Base-by-base conservation (phyloP, 495 filamentous ascomycete genomes). In the Penicillium parvum region DNA sequence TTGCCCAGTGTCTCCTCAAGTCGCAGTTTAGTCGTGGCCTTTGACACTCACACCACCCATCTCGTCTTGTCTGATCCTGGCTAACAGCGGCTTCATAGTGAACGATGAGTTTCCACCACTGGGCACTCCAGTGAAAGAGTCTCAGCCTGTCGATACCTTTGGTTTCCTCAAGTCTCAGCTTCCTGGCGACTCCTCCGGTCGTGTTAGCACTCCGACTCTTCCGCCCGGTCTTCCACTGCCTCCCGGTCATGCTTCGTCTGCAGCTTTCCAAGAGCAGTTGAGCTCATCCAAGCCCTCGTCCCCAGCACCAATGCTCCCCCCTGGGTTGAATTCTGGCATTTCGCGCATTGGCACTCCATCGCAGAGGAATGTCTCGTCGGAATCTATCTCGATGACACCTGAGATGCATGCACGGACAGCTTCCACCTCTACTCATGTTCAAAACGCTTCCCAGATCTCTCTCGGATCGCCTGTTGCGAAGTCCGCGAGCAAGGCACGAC, bases 201-300 rank as follows among this genome's bases (percentile, higher is more conserved):
- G 71, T 18, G 61, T 72, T 23, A 73, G 73, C 3, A 82, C 78
- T 7, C 81, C 82, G 3, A 74, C 72, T 2, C 64, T 84, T 7
- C 84, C 84, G 23, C 84, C 85, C 17, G 85, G 84, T 0, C 76
- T 88, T 30, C 75, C 75, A 10, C 57, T 81, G 9, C 73, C 75
- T 4, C 76, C 75, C 38, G 60, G 67, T 3, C 79, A 83, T 43
- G 68, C 78, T 18, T 61, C 69, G 0, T 67, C 71, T 9, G 33
- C 55, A 10, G 44, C 61, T 5, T 63, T 66, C 22, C 66, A 76
- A 23, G 66, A 65, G 14, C 50, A 57, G 1, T 41, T 63, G 19
- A 57, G 47, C 20, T 49, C 59, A 10, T 61, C 68, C 0, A 66
- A 65, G 20, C 63, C 63, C 5, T 53, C 59, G 6, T 64, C 61